Conservation (phyloP, 1,284 basidiomycete species). For the Cutaneotrichosporon sp. region DNA sequence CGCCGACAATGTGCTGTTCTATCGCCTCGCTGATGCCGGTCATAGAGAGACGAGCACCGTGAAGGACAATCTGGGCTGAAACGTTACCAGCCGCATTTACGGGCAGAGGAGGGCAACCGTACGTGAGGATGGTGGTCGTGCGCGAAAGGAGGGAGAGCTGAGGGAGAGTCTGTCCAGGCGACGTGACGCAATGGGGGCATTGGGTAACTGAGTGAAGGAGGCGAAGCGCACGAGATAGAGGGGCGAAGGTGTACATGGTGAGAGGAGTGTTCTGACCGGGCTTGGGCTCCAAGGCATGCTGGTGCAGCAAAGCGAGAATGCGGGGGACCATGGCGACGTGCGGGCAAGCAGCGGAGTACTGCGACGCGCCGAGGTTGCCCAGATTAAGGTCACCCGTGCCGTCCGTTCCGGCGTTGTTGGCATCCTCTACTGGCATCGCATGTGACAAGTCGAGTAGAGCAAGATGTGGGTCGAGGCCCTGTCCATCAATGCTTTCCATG, state of each 20-base stretch:
- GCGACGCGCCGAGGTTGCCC: slow-evolving; percentile 13
- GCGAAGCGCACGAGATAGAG: slow-evolving; percentile 39
- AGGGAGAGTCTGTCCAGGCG: slow-evolving; percentile 47
- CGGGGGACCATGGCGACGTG: slow-evolving; percentile 42
- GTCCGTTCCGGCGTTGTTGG: slow-evolving; percentile 19
- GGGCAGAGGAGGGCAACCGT: slow-evolving; percentile 38
- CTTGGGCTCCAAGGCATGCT: slow-evolving; percentile 44
- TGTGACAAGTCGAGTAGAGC: slow-evolving; percentile 42
- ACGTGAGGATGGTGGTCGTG: slow-evolving; percentile 46
- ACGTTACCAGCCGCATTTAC: slow-evolving; percentile 33
- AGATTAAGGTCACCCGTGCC: slow-evolving; percentile 25
- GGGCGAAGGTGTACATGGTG: slow-evolving; percentile 38
- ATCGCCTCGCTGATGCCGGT: slow-evolving; percentile 47
- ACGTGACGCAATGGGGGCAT: slow-evolving; percentile 36
- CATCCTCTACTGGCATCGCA: slow-evolving; percentile 31
- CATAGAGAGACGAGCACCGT: slow-evolving; percentile 41
- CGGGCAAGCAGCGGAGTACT: slow-evolving; percentile 26
- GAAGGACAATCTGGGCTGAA: slow-evolving; percentile 42
- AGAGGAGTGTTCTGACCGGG: slow-evolving; percentile 43
- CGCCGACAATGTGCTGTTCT: slow-evolving; percentile 47
- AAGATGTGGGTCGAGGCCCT: slow-evolving; percentile 38
- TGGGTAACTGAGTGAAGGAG: slow-evolving; percentile 38
- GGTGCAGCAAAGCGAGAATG: slow-evolving; percentile 36
- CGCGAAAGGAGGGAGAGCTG: slow-evolving; percentile 47
- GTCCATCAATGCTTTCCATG: slow-evolving; percentile 19